Percentiles rank a stretch among this genome's conserved stretches.
Conservation (phyloP, 306 rosid genomes). For the Malus fusca region DNA sequence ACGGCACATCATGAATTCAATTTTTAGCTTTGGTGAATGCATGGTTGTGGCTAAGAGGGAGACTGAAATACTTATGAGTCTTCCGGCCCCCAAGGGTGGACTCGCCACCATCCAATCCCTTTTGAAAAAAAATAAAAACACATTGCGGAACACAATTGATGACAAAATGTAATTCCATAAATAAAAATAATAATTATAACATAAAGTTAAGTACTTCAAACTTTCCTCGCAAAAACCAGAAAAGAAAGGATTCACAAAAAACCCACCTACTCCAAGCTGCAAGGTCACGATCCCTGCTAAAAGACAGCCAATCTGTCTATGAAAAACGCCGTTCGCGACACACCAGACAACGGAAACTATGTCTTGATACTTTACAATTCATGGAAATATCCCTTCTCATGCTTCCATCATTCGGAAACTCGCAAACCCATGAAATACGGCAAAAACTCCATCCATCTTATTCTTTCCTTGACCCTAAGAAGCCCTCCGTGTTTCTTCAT, state of each 20-base stretch:
- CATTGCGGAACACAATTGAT: background rate
- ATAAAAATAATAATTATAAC: background rate
- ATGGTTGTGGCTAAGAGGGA: too few relatives aligned
- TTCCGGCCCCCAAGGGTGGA: too few relatives aligned
- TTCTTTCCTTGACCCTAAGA: constrained; percentile 11
- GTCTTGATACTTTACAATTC: background rate
- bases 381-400: background rate
- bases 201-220: background rate
- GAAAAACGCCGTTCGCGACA: background rate
- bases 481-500: constrained; percentile 24
- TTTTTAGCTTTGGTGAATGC: too few relatives aligned
- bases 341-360: background rate
- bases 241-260: background rate
- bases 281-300: background rate
- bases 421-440: constrained; percentile 1
- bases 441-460: background rate
- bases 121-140: background rate
- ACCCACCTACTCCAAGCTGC: constrained; percentile 9
- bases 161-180: background rate
- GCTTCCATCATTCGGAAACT: background rate
- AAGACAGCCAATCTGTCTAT: background rate
- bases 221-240: background rate
- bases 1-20: too few relatives aligned
- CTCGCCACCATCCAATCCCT: too few relatives aligned
- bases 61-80: too few relatives aligned